Evolutionary conservation across 2,329 filamentous ascomycete genomes (phyloP).

Genomic region (Elsinoe australis): DNA sequence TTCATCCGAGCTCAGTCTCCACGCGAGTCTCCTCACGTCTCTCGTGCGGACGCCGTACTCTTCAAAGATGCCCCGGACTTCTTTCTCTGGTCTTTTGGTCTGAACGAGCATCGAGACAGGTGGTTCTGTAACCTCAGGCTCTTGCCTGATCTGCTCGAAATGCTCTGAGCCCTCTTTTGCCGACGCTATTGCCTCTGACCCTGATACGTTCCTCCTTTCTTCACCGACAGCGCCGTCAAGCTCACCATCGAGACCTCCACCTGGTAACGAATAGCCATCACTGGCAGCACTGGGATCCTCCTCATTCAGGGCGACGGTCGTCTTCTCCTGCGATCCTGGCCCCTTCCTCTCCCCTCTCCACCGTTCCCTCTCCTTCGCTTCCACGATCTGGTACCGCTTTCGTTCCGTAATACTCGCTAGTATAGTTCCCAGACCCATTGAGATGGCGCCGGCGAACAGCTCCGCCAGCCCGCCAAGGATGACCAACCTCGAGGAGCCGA

Average conservation of each 20-base stretch:
- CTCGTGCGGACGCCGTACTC: conserved; percentile 43
- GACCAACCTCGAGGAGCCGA: conserved; percentile 30
- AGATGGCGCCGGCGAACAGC: conserved; percentile 66
- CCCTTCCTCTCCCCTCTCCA: not conserved
- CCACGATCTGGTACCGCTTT: conserved; percentile 45
- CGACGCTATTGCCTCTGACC: too few species aligned
- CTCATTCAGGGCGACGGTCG: too few species aligned
- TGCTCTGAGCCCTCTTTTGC: too few species aligned
- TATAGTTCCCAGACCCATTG: conserved; percentile 70
- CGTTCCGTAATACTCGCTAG: conserved; percentile 55
- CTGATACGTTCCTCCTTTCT: too few species aligned
- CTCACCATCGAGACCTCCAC: too few species aligned
- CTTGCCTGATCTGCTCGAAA: too few species aligned
- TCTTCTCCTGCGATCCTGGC: not conserved
- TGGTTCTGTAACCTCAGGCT: not conserved
- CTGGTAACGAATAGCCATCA: too few species aligned
- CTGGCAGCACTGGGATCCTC: not conserved
- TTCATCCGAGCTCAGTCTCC: conserved; percentile 43
- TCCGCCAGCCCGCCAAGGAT: conserved; percentile 62
- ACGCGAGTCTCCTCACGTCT: conserved; percentile 41
- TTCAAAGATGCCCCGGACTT: conserved; percentile 40
- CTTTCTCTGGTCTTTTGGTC: conserved; percentile 20
- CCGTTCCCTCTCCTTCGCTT: conserved; percentile 38
- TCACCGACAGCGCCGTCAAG: too few species aligned
- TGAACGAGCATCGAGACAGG: not conserved